Base-by-base conservation (phyloP, 352 stramenopile species). In the Achlya hypogyna region DNA sequence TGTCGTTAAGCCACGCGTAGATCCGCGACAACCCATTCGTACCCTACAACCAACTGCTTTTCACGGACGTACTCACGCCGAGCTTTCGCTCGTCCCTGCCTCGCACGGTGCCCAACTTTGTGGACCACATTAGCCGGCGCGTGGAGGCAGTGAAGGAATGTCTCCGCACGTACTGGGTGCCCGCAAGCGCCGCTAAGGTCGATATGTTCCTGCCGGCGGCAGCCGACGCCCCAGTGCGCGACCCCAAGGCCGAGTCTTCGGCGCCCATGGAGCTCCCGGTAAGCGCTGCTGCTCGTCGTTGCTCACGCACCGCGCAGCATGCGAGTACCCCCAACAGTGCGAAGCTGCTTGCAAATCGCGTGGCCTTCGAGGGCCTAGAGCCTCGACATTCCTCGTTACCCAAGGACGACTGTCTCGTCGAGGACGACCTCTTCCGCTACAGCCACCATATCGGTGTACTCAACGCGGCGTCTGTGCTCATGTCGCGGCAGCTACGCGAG, bases 401-500 rank as follows among this genome's bases (percentile, higher is more conserved):
- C 14, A 45, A 45, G 38, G 25, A 10, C 25, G 60, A 67, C 35
- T 27, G 29, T 6, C 42, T 67, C n/a, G 60, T 67, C 2, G 60
- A 67, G 43, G 60, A 67, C 32, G 60, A 67, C 31, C 32, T 67
- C 28, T 67, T 67, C 35, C 42, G 73, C 6, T 87, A 87, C 62
- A 72, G 73, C 12, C 77, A 76, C 25, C 87, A 91, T 62, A 72
- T 81, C 22, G 84, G 82, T 9, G 71, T 96, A 20, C 70, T 98
- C 20, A 78, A 96, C 47, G 83, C 87, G 18, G 82, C 86, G 12
- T 75, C 88, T 1, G 88, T 96, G 16, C 74, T 97, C 16, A 97
- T 98, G 89, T 93, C 89, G 12, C 75, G 84, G 2, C 95, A 96
- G 40, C 73, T 98, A n/a, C 73, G 89, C 25, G 79, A 81, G 27